Base-by-base conservation (phyloP, 2,329 filamentous ascomycete species). In the Fusarium lyarnte region DNA sequence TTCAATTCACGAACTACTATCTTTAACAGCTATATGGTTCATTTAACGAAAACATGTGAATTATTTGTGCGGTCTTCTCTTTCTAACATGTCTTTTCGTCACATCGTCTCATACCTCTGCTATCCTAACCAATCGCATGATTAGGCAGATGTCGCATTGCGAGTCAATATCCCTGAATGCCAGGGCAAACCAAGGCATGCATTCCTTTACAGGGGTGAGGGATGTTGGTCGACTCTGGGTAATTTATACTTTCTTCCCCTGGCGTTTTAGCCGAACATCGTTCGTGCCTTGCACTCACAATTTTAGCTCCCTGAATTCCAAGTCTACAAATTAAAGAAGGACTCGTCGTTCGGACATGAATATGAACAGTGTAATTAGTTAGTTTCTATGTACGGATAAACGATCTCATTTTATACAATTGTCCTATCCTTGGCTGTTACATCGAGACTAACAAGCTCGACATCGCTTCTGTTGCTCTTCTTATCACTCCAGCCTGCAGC, bases 391-490 rank as follows among this genome's bases (percentile, higher is more conserved):
- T 38, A 19, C 38, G n/a, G n/a, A n/a, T n/a, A n/a, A n/a, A 52
- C 31, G n/a, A 46, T 27, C 27, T 38, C 23, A 36, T 36, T 36
- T 39, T 27, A 67, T 23, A 33, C 29, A 42, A 47, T 47, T 8
- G 23, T 23, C 8, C 41, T 49, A 27, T 62, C 63, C 25, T 62
- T 67, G 5, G 27, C 42, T 3, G 33, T 35, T 25, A 61, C 16
- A 29, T 67, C 63, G 14, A 67, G 36, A 29, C 16, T 62, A 13
- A 67, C 54, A 36, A 67, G 64, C 31, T 67, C 64, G 10, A 67
- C 27, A 10, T 72, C 69, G 21, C 69, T 72, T 17, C 64, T 47
- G 3, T 47, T 72, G 12, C 69, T 72, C 33, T 66, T 72, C 58
- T 72, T 69, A 25, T 72, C 69, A 16, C 45, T 66, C 68, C 68